Evolutionary conservation across 371 early-diverging fungal species (phyloP).

Genomic region (Apophysomyces elegans): DNA sequence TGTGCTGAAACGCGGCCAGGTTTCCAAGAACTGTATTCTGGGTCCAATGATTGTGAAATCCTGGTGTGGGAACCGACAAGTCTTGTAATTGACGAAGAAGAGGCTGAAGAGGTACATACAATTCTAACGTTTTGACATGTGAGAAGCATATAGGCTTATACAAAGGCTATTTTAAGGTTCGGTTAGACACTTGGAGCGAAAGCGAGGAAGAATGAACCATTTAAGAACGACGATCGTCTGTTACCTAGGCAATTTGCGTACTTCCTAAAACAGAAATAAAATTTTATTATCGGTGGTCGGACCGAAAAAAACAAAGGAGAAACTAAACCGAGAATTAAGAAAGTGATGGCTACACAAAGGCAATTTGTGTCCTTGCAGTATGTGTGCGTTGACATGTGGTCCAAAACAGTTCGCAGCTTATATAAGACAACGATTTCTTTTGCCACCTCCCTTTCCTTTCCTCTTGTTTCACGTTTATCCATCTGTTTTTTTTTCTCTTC

Average conservation of each 20-base stretch:
- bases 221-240: neutral
- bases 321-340: neutral
- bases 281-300: neutral
- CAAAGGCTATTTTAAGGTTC: slow-evolving; percentile 21
- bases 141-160: neutral
- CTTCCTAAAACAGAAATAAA: slow-evolving; percentile 3
- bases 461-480: neutral
- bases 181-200: slow-evolving; percentile 49
- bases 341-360: slow-evolving; percentile 6
- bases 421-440: slow-evolving; percentile 9
- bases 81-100: slow-evolving; percentile 14
- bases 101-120: slow-evolving; percentile 11
- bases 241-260: neutral
- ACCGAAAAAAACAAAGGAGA: neutral
- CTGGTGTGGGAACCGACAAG: slow-evolving; percentile 65
- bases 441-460: neutral
- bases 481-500: neutral
- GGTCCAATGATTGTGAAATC: slow-evolving; percentile 69
- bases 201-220: slow-evolving; percentile 24
- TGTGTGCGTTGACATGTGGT: slow-evolving; percentile 9
- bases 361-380: slow-evolving; percentile 1
- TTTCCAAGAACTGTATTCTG: slow-evolving; percentile 68
- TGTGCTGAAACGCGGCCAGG: slow-evolving; percentile 62
- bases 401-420: slow-evolving; percentile 1
- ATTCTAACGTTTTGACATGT: neutral